Base-by-base conservation (phyloP, 1,139 yeast genomes). In the Suhomyces kunorum region DNA sequence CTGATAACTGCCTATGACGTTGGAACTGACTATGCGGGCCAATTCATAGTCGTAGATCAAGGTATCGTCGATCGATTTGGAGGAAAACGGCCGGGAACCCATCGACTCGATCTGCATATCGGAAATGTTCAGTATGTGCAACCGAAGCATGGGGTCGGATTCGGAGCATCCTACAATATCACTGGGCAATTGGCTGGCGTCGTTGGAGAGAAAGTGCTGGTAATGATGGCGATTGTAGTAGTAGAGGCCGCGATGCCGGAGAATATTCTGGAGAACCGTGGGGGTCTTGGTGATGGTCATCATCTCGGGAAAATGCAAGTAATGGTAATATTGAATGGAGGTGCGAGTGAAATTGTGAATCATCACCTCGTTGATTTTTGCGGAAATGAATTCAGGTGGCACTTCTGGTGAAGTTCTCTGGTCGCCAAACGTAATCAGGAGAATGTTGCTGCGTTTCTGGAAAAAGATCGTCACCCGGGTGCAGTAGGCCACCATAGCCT, bases 401-500 rank as follows among this genome's bases (percentile, higher is more conserved):
- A 42, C 24, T 23, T 36, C 44, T 9, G 38, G 40, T 13, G 43
- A 39, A 30, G 45, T 24, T 28, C 43, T 49, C 28, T 53, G 54
- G 36, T 54, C 49, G 12, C 61, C 63, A 32, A 49, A 58, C 24
- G 47, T 42, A 1, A 54, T 31, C 8, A 55, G 47, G 7, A 58
- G 39, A 11, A 50, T 32, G 39, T 59, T 60, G 19, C 38, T 47
- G 26, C 68, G 39, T 34, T 53, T 55, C n/a, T 48, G 46, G 42
- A 64, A 59, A 39, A 61, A 63, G 4, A 58, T 41, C 3, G 44
- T 37, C 7, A 57, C 50, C 25, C 66, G 40, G 6, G 48, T 28
- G 32, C 56, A 51, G 38, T 61, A 62, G 6, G 44, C 30, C 26
- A 51, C 50, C 23, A 57, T 46, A 6, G 11, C 22, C 3, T 12